Base-by-base conservation (phyloP, 1,284 basidiomycete species). In the Chalciporus sp. region DNA sequence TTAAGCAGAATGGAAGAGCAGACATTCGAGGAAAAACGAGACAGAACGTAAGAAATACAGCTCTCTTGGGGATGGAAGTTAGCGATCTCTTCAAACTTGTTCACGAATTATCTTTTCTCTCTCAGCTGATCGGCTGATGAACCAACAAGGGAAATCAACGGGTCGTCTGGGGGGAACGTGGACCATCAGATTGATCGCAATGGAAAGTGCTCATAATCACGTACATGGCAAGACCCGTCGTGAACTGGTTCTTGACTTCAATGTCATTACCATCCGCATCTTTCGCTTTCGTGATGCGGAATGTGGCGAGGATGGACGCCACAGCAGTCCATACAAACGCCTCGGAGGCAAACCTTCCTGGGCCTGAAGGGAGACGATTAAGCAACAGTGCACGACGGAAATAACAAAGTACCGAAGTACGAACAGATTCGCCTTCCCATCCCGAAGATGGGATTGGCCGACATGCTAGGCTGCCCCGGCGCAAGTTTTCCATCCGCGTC, bases 381-480 rank as follows among this genome's bases (percentile, higher is more conserved):
- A 62, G 29, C 40, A 6, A 28, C 33, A 5, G 19, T 3, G 39
- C 17, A 1, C 10, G 17, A 27, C 2, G 4, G n/a, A 6, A 7
- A 1, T n/a, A 16, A n/a, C 1, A 8, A 52, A 6, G 23, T 23
- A 23, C 23, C 23, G 6, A 23, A 23, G 23, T 23, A 23, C 23
- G 2, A 6, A 70, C 62, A 58, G 14, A 58, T 67, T 14, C 76
- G 67, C 17, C 72, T 67, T 28, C 77, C 77, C 49, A 72, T 70
- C 3, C 76, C 77, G 50, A 78, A 78, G 17, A 73, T 64, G 8
- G 71, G 69, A 40, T 73, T 69, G 27, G 65, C 56, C 7, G 75
- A 71, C 39, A 73, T 64, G n/a, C 16, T 37, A 0, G 66, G 57
- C 3, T 69, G 65, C 1, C 66, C 66, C 6, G 50, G 51, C 11